These are phyloP conservation scores for Yamadazyma jaroonii DNA, from an alignment of 1,139 yeast species.

Conservation along the genomic window DNA sequence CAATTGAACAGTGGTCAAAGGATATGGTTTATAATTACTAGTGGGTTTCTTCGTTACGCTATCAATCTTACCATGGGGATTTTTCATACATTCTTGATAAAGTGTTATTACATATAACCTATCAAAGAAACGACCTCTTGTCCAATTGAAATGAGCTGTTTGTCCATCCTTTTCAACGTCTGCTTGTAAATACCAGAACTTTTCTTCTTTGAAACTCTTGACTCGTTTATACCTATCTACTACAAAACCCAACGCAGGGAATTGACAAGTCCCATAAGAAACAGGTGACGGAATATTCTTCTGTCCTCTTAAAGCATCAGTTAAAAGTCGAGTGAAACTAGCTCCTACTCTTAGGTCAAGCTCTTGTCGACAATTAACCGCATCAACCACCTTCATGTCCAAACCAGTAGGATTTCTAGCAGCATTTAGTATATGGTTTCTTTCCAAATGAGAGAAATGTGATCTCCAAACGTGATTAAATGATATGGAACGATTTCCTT, in stretches of 20 bases:
- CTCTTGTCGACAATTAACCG: slow-evolving; percentile 84
- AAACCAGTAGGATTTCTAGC: slow-evolving; percentile 65
- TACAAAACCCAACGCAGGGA: slow-evolving; percentile 94
- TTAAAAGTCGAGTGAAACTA: slow-evolving; percentile 78
- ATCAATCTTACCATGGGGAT: slow-evolving; percentile 48
- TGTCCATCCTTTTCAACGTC: slow-evolving; percentile 40
- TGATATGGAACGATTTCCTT: slow-evolving; percentile 48
- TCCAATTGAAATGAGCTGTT: slow-evolving; percentile 55
- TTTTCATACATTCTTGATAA: slow-evolving; percentile 61
- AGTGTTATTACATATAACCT: slow-evolving; percentile 58
- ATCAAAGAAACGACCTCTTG: slow-evolving; percentile 69
- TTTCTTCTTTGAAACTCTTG: slow-evolving; percentile 67
- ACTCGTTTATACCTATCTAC: slow-evolving; percentile 89
- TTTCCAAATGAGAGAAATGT: slow-evolving; percentile 82
- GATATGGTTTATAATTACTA: slow-evolving; percentile 77
- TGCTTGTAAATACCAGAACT: slow-evolving; percentile 72
- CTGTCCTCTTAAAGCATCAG: slow-evolving; percentile 43
- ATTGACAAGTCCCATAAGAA: slow-evolving; percentile 95
- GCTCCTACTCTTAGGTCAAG: slow-evolving; percentile 88
- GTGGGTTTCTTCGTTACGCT: slow-evolving; percentile 62
- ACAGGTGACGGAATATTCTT: slow-evolving; percentile 22
- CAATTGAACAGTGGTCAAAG: slow-evolving; percentile 92
- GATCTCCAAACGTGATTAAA: slow-evolving; percentile 64
- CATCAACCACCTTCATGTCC: slow-evolving; percentile 71
- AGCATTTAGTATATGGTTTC: slow-evolving; percentile 69